Evolutionary conservation across 768 basidiomycete species (phyloP).

Genomic region (Bullera alba): DNA sequence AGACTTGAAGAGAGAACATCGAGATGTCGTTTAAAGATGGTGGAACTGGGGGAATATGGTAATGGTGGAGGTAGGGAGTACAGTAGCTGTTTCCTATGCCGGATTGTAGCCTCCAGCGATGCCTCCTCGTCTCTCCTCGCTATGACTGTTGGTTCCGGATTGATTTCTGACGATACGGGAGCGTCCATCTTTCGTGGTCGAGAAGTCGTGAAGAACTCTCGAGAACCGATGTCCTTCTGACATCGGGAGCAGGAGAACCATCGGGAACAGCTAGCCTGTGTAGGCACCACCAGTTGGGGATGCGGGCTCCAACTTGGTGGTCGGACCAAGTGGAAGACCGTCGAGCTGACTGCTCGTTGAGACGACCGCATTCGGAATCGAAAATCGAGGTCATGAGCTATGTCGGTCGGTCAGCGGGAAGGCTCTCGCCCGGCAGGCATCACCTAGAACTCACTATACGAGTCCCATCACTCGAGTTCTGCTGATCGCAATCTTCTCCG

Average conservation of each 20-base stretch:
- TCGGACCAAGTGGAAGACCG: not conserved
- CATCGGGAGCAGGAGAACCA: slow-evolving; percentile 28
- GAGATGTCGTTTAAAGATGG: slow-evolving; percentile 33
- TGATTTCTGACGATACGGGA: not conserved
- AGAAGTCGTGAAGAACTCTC: not conserved
- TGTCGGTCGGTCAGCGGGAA: no score
- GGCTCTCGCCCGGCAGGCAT: no score
- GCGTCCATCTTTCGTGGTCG: not conserved
- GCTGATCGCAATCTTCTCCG: no score
- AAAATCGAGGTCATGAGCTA: no score
- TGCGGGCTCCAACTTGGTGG: not conserved
- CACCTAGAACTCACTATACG: no score
- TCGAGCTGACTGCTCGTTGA: no score
- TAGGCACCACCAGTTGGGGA: not conserved
- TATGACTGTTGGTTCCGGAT: not conserved
- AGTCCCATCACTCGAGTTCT: no score
- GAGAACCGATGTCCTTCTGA: not conserved
- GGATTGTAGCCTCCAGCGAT: not conserved
- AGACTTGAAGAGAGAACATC: slow-evolving; percentile 24
- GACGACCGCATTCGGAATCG: no score
- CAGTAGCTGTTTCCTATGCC: slow-evolving; percentile 2
- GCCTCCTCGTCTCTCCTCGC: not conserved
- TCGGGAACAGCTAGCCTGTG: slow-evolving; percentile 22
- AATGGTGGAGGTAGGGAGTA: slow-evolving; percentile 16
- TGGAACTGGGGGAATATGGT: slow-evolving; percentile 20